Evolutionary conservation across 805 yeast species (phyloP).

Genomic region (Saturnispora ahearnii): DNA sequence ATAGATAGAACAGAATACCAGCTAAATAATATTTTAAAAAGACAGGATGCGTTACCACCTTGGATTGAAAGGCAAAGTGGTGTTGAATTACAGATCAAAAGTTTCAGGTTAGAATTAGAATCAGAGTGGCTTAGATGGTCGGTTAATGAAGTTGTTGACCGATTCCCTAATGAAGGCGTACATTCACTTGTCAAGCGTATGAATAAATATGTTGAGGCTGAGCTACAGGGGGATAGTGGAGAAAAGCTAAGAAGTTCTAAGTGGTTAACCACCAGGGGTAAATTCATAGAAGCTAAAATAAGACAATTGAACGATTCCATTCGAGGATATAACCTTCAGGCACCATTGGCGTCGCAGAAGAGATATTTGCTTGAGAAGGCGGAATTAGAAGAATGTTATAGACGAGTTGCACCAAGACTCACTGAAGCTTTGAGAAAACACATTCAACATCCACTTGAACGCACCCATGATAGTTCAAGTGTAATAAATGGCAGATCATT

Average conservation of each 20-base stretch:
- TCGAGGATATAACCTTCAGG: slow-evolving; percentile 54
- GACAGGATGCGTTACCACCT: slow-evolving; percentile 77
- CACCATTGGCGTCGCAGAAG: slow-evolving; percentile 51
- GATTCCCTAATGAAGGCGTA: slow-evolving; percentile 14
- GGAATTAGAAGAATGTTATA: slow-evolving; percentile 35
- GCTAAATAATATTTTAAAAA: slow-evolving; percentile 63
- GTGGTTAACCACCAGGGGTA: slow-evolving; percentile 32
- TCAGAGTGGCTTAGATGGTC: slow-evolving; percentile 31
- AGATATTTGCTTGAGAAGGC: slow-evolving; percentile 38
- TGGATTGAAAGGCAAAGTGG: slow-evolving; percentile 78
- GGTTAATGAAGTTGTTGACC: slow-evolving; percentile 23
- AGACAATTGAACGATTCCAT: slow-evolving; percentile 38
- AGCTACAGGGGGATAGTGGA: slow-evolving; percentile 8
- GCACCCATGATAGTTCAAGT: neutral
- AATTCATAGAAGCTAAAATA: slow-evolving; percentile 30
- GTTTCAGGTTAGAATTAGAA: slow-evolving; percentile 39
- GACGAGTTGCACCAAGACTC: slow-evolving; percentile 25
- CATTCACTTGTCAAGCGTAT: slow-evolving; percentile 16
- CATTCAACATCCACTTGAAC: slow-evolving; percentile 1
- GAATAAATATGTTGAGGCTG: slow-evolving; percentile 17
- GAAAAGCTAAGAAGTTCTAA: slow-evolving; percentile 15
- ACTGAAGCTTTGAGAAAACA: slow-evolving; percentile 17
- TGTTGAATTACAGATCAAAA: slow-evolving; percentile 38
- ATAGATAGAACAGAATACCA: slow-evolving; percentile 67
- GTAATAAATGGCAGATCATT: neutral